Conservation (phyloP, 2,329 filamentous ascomycete genomes). For the Phoma sp. region DNA sequence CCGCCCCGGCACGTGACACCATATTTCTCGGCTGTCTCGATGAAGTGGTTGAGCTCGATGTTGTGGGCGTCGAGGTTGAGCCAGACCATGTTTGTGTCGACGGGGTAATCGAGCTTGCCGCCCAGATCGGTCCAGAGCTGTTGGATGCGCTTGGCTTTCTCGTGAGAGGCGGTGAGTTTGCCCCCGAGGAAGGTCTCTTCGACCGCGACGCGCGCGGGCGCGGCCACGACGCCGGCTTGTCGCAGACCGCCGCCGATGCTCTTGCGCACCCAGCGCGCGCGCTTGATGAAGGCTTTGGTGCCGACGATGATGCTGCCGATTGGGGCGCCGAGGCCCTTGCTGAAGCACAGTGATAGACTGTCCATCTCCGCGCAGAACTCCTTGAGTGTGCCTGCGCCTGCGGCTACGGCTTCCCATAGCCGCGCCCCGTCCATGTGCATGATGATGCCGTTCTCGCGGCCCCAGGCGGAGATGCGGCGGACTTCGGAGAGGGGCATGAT, state of each 20-base stretch:
- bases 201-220: conserved; percentile 76
- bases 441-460: conserved; percentile 64
- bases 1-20: conserved; percentile 64
- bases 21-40: conserved; percentile 60
- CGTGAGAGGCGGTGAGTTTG: conserved; percentile 65
- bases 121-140: conserved; percentile 72
- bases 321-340: conserved; percentile 81
- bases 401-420: conserved; percentile 79
- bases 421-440: conserved; percentile 82
- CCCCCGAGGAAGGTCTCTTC: conserved; percentile 79
- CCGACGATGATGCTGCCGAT: conserved; percentile 77
- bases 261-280: conserved; percentile 79
- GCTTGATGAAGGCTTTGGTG: conserved; percentile 63
- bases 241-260: conserved; percentile 79
- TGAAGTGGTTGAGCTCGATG: conserved; percentile 59
- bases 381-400: conserved; percentile 69
- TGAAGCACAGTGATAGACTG: conserved; percentile 78
- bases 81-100: conserved; percentile 95
- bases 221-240: conserved; percentile 76
- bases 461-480: conserved; percentile 72
- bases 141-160: conserved; percentile 66
- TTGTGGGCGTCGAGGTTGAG: conserved; percentile 71
- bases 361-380: conserved; percentile 75
- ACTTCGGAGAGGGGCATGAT: conserved; percentile 78
- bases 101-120: conserved; percentile 70